Base-by-base conservation (phyloP, 495 filamentous ascomycete genomes). In the Xylaria castorea region DNA sequence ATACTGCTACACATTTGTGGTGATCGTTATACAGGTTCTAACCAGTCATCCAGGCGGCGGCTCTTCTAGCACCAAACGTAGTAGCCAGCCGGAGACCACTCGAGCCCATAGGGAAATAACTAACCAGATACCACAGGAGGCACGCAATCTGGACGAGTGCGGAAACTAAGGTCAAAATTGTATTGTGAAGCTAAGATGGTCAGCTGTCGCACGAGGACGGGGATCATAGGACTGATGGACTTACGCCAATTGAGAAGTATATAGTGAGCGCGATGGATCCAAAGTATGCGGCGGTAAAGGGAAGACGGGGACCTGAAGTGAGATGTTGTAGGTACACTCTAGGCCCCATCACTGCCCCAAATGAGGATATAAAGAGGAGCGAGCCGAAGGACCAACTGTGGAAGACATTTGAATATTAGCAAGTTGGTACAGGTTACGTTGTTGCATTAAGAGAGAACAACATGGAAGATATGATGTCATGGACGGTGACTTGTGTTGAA, bases 41-140 rank as follows among this genome's bases (percentile, higher is more conserved):
- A 67, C 92, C 91, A 64, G 89, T 91, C 89, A 99, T 92, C 96
- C 96, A 99, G 68, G 94, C 87, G 14, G 93, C 87, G 20, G 97
- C 92, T 75, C 94, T 86, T 80, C 91, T 91, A 22, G 91, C 93
- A 12, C 95, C 96, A 75, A 97, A 94, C 16, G 89, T 90, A 51
- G 93, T 92, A 76, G 94, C 94, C 75, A 97, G 92, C 74, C 95
- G 91, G 73, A 98, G 82, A 25, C 95, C 94, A 63, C 90, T 94
- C 63, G 92, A 93, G 32, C 96, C 96, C 94, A 98, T 97, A 3
- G 96, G 96, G 80, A 99, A 99, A 84, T 99, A 99, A 83, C 92
- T 96, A 82, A 99, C 91, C 12, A 97, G 86, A 83, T 98, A 98
- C 95, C 96, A 99, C 36, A 94, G 71, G 58, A 98, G 86, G 64